These are phyloP conservation scores for Aspergillus floridensis DNA, from an alignment of 2,329 filamentous ascomycete species.

Conservation along the genomic window DNA sequence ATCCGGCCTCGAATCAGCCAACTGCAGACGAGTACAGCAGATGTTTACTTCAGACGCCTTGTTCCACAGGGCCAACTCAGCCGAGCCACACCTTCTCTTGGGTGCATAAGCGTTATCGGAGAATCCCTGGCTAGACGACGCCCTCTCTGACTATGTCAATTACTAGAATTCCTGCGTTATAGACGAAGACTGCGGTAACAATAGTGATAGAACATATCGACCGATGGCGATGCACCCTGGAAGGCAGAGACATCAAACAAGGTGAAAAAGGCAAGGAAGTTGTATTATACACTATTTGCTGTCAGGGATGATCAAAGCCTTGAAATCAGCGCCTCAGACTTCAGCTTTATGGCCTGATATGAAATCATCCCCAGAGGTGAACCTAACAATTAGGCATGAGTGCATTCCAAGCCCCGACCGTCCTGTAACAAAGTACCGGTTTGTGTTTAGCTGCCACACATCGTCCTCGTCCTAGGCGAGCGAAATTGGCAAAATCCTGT, in stretches of 20 bases:
- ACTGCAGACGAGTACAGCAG: conserved; percentile 13
- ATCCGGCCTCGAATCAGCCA: conserved; percentile 11
- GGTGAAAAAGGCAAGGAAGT: background rate
- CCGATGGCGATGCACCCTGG: background rate
- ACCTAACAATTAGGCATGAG: conserved; percentile 16
- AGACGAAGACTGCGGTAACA: no score
- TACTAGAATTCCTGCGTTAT: background rate
- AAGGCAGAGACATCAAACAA: background rate
- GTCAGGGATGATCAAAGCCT: background rate
- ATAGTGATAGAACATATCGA: background rate
- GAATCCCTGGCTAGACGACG: conserved; percentile 9
- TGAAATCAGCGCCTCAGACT: conserved; percentile 9
- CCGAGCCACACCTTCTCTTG: conserved; percentile 13
- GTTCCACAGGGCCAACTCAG: conserved; percentile 17
- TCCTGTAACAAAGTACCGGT: background rate
- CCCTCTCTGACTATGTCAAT: background rate
- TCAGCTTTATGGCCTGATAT: conserved; percentile 3
- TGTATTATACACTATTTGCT: conserved; percentile 1
- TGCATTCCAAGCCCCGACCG: conserved; percentile 10
- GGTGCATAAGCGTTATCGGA: conserved; percentile 9
- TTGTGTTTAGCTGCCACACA: conserved; percentile 7
- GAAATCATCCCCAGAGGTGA: conserved; percentile 1
- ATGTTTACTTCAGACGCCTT: conserved; percentile 10
- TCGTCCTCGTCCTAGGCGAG: background rate
- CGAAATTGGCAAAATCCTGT: background rate